Evolutionary conservation across 306 rosid genomes (phyloP).

Genomic region (Datisca glomerata): DNA sequence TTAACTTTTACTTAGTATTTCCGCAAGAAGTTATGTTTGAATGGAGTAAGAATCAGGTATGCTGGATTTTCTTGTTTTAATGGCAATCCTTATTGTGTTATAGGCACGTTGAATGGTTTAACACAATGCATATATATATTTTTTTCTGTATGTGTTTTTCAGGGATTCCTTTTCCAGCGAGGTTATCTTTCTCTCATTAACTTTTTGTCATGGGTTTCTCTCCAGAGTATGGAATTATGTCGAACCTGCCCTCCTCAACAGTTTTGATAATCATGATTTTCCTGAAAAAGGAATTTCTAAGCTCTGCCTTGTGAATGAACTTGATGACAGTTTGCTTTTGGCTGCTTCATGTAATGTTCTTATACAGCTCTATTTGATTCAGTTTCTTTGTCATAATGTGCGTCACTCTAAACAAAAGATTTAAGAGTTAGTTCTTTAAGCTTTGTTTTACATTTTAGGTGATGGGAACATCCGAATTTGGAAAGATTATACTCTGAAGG

Average conservation of each 20-base stretch:
- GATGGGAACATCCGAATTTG: slow-evolving; percentile 90
- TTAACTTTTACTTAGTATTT: too few species aligned
- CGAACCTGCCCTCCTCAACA: slow-evolving; percentile 70
- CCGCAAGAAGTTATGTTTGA: too few species aligned
- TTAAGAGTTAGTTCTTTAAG: slow-evolving; percentile 6
- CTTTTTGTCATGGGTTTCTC: slow-evolving; percentile 7
- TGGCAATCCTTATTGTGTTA: too few species aligned
- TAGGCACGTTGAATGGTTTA: too few species aligned
- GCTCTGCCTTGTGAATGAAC: slow-evolving; percentile 91
- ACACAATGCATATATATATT: background rate
- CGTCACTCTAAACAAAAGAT: too few species aligned
- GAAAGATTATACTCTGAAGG: slow-evolving; percentile 77
- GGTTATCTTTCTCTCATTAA: slow-evolving; percentile 6
- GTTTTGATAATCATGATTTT: slow-evolving; percentile 83
- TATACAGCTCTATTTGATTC: slow-evolving; percentile 9
- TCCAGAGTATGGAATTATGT: slow-evolving; percentile 82
- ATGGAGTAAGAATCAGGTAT: too few species aligned
- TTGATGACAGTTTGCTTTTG: slow-evolving; percentile 91
- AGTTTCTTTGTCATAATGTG: too few species aligned
- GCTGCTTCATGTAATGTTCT: slow-evolving; percentile 82
- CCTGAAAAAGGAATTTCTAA: slow-evolving; percentile 90
- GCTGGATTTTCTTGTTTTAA: too few species aligned
- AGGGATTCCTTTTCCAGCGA: too few species aligned
- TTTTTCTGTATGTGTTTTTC: slow-evolving; percentile 8
- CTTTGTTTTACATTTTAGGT: slow-evolving; percentile 28